phyloP scores from a whole-genome alignment of 169 alveolate species.

The Plasmodium gaboni region DNA sequence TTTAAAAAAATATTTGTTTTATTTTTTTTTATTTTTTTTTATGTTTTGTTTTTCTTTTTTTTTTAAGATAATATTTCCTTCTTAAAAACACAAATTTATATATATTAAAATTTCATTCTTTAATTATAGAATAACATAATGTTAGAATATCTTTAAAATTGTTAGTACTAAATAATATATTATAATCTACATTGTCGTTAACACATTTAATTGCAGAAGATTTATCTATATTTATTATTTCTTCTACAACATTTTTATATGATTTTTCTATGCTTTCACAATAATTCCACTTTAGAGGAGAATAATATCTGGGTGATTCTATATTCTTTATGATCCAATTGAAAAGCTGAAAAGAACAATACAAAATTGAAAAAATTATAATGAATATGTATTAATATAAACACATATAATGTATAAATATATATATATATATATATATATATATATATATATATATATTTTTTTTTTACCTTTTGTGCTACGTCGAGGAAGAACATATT shows the following conservation, averaged over 20 bases:
- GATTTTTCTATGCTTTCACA: constrained; percentile 40
- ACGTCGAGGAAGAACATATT: constrained; percentile 69
- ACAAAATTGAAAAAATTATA: background rate
- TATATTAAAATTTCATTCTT: background rate
- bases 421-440: too few species aligned
- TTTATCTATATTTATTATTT: constrained; percentile 37
- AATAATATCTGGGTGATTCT: constrained; percentile 67
- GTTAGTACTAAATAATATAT: constrained; percentile 51
- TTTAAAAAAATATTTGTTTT: background rate
- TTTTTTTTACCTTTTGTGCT: constrained; percentile 38
- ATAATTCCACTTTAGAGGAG: constrained; percentile 58
- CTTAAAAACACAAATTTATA: background rate
- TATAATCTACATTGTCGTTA: constrained; percentile 69
- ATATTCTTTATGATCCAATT: constrained; percentile 61
- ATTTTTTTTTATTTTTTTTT: background rate
- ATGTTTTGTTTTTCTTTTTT: background rate
- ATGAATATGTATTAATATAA: background rate
- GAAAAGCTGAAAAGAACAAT: constrained; percentile 39
- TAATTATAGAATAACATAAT: constrained; percentile 42
- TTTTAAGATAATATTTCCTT: background rate
- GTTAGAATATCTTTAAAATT: constrained; percentile 59
- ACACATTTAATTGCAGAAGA: constrained; percentile 27
- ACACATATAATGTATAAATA: background rate
- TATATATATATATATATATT: background rate
- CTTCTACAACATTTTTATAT: constrained; percentile 28